Percentiles rank a stretch among this genome's conserved stretches.
Conservation (phyloP, 139 green algal species). For the Chlamydomonas sphaeroides region DNA sequence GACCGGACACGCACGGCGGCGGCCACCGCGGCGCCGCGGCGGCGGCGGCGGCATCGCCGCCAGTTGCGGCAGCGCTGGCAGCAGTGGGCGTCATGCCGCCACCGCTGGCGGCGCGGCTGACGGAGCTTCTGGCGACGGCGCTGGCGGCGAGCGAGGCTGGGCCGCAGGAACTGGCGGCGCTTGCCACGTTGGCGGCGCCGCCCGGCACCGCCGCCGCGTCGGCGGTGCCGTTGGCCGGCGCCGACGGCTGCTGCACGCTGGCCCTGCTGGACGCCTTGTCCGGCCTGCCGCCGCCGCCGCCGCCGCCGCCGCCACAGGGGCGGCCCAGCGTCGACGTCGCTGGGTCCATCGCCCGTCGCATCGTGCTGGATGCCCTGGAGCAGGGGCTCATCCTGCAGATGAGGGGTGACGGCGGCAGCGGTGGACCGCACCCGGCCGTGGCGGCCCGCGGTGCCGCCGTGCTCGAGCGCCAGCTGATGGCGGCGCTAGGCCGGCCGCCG, state of each 20-base stretch:
- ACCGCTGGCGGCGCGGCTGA: neutral
- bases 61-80: neutral
- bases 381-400: neutral
- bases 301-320: no score
- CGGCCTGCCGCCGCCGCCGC: no score
- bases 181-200: neutral
- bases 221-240: neutral
- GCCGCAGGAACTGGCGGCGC: neutral
- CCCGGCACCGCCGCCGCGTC: no score
- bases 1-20: no score
- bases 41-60: neutral
- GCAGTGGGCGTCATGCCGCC: neutral
- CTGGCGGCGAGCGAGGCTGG: neutral
- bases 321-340: no score
- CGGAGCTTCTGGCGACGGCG: neutral
- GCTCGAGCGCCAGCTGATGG: neutral
- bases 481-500: neutral
- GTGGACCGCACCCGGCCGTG: neutral
- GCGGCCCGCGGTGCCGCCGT: neutral
- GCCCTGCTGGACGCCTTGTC: no score
- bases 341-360: neutral
- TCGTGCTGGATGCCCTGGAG: conserved; percentile 1
- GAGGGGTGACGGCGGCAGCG: no score
- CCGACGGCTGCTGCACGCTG: neutral
- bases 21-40: no score